These are phyloP conservation scores for Lachnellula suecica DNA, from an alignment of 2,329 filamentous ascomycete genomes.

Conservation along the genomic window DNA sequence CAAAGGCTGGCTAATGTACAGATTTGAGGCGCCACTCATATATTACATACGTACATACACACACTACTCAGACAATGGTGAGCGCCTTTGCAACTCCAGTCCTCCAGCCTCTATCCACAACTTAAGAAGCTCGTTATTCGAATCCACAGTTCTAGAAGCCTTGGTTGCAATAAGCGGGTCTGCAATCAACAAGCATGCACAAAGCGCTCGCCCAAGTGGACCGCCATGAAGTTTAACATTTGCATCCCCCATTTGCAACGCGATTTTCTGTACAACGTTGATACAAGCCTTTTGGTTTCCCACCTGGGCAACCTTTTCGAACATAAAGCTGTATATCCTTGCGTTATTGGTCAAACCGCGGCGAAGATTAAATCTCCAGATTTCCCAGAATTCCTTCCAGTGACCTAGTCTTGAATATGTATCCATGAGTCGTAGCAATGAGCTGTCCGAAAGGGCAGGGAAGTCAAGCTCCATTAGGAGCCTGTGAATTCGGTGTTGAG, in stretches of 20 bases:
- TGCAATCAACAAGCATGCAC: slow-evolving; percentile 53
- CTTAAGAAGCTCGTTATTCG: slow-evolving; percentile 8
- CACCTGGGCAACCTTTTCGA: slow-evolving; percentile 46
- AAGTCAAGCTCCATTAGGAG: slow-evolving; percentile 47
- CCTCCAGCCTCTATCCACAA: neutral
- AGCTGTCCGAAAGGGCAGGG: slow-evolving; percentile 39
- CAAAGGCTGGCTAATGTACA: too few species aligned
- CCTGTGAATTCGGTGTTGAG: slow-evolving; percentile 36
- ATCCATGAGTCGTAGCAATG: slow-evolving; percentile 43
- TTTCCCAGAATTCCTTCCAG: slow-evolving; percentile 59
- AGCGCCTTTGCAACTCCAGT: too few species aligned
- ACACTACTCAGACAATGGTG: too few species aligned
- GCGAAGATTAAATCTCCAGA: slow-evolving; percentile 56
- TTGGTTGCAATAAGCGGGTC: slow-evolving; percentile 41
- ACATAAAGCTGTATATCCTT: slow-evolving; percentile 56
- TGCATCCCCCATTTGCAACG: slow-evolving; percentile 61
- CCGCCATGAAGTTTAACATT: slow-evolving; percentile 43
- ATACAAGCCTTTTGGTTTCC: slow-evolving; percentile 43
- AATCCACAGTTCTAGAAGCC: slow-evolving; percentile 8
- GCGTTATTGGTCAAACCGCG: slow-evolving; percentile 47
- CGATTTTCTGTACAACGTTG: slow-evolving; percentile 49
- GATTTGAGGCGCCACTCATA: too few species aligned
- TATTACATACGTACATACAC: too few species aligned
- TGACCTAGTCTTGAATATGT: slow-evolving; percentile 46
- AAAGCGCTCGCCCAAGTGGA: slow-evolving; percentile 49